These are phyloP conservation scores for Pseudocohnilembus persalinus DNA, from an alignment of 169 alveolate species.

Conservation along the genomic window DNA sequence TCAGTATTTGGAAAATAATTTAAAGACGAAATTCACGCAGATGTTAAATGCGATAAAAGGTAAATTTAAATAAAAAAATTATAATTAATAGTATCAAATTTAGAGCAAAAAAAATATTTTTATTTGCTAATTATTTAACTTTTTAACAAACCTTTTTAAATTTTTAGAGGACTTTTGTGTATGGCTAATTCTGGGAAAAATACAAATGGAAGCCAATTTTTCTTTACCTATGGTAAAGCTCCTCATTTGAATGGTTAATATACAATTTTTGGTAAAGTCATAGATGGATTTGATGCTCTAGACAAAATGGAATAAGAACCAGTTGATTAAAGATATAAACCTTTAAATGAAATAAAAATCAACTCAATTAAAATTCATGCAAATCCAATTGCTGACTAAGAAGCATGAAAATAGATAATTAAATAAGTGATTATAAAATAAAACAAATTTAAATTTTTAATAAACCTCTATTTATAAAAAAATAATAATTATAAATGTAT, in stretches of 20 bases:
- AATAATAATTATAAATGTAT: no score
- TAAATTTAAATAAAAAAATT: no score
- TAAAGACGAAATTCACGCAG: slow-evolving; percentile 51
- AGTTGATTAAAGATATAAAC: slow-evolving; percentile 53
- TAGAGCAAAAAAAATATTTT: no score
- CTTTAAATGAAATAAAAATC: slow-evolving; percentile 52
- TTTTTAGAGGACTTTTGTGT: slow-evolving; percentile 52
- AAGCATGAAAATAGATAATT: slow-evolving; percentile 18
- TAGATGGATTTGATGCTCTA: slow-evolving; percentile 61
- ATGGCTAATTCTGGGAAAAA: slow-evolving; percentile 63
- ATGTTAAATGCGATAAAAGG: slow-evolving; percentile 50
- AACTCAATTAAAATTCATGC: slow-evolving; percentile 52
- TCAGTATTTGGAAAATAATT: slow-evolving; percentile 52
- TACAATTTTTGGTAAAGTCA: slow-evolving; percentile 56
- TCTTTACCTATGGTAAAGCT: slow-evolving; percentile 57
- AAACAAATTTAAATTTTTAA: no score
- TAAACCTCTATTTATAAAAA: no score
- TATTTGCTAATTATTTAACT: no score
- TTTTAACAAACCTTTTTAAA: no score
- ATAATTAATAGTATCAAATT: no score
- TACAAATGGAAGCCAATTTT: slow-evolving; percentile 53
- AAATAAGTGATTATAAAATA: no score
- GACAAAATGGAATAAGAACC: slow-evolving; percentile 61
- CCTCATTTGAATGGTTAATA: slow-evolving; percentile 53
- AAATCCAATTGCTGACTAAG: slow-evolving; percentile 63